phyloP scores from a whole-genome alignment of 1,284 basidiomycete species.

The Ustilago cynodontis region DNA sequence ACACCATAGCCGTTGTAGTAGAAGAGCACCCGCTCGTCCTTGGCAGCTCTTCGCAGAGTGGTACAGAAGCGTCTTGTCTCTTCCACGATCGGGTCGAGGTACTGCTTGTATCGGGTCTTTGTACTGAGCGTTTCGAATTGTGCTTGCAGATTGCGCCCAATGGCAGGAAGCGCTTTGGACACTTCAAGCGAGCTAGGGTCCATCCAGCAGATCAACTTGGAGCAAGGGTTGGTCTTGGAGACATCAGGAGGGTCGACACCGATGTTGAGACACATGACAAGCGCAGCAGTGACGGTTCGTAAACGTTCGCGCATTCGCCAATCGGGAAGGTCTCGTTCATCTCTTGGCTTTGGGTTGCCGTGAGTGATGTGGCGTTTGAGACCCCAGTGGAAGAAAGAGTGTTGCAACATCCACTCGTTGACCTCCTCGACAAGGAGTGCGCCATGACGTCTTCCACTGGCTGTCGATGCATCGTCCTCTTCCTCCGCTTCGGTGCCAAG shows the following conservation, averaged over 20 bases:
- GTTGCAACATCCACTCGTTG: conserved; percentile 67
- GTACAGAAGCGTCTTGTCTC: conserved; percentile 92
- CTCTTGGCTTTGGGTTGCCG: conserved; percentile 81
- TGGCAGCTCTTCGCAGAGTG: conserved; percentile 85
- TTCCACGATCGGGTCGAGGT: conserved; percentile 93
- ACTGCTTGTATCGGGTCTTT: conserved; percentile 76
- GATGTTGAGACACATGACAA: conserved; percentile 97
- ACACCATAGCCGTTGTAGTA: conserved; percentile 99
- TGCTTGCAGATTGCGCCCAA: conserved; percentile 90
- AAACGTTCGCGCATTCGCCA: conserved; percentile 82
- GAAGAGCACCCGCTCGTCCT: conserved; percentile 93
- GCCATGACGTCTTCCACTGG: conserved; percentile 65
- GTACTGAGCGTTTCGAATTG: conserved; percentile 90
- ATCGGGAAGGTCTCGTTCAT: conserved; percentile 77
- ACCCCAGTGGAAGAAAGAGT: conserved; percentile 68
- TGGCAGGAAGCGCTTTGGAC: conserved; percentile 73
- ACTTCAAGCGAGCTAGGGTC: conserved; percentile 87
- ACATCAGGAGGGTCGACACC: conserved; percentile 97
- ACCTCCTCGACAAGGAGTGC: conserved; percentile 63
- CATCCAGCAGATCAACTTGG: conserved; percentile 95
- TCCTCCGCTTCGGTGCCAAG: conserved; percentile 44
- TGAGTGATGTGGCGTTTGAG: conserved; percentile 85
- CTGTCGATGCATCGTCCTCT: conserved; percentile 60
- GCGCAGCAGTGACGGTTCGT: conserved; percentile 86
- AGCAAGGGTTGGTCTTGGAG: conserved; percentile 96